Evolutionary conservation across 1,139 yeast genomes (phyloP), one percentile per base, ranked within the genome.

Genomic region (Zygoascus hellenicus): DNA sequence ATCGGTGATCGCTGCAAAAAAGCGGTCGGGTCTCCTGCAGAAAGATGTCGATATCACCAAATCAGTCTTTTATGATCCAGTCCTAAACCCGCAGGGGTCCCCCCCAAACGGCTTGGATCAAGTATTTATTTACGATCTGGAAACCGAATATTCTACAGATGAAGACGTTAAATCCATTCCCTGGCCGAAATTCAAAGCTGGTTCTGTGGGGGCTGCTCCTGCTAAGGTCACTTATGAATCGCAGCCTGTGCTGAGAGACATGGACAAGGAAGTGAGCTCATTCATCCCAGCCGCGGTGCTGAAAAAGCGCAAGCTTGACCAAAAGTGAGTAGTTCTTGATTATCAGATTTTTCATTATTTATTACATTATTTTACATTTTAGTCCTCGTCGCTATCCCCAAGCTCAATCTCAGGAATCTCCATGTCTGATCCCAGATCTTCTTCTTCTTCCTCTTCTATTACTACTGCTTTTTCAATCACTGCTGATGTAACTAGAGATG

Each of bases 331-430:
- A 17, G 2, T 37, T 37, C 2, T 28, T 7, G 9, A 5, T 22
- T 26, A 7, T 28, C 13, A 5, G 6, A 6, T 4, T 17, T 35
- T 4, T 15, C n/a, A 15, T 13, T 35, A 13, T 35, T 35, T 35
- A 35, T 35, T n/a, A 14, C 22, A 35, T 5, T 15, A 17, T 22
- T 22, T 22, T 22, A 22, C 26, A 22, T 22, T 14, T 19, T 32
- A 40, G 9, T 49, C 51, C 16, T 51, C 53, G 28, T 58, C 61
- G 38, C 60, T 56, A 29, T 43, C 77, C 9, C 55, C 52, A 38
- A 78, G 57, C 30, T 73, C 78, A 48, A 80, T 74, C 15, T 68
- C 72, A 2, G 85, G 84, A 51, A 80, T 77, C 52, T 77, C 84
- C 49, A 79, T 74, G 51, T 79, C 83, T 5, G 77, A 72, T 31